These are phyloP conservation scores for Chiua sp. DNA, from an alignment of 1,284 basidiomycete genomes.

Conservation along the genomic window DNA sequence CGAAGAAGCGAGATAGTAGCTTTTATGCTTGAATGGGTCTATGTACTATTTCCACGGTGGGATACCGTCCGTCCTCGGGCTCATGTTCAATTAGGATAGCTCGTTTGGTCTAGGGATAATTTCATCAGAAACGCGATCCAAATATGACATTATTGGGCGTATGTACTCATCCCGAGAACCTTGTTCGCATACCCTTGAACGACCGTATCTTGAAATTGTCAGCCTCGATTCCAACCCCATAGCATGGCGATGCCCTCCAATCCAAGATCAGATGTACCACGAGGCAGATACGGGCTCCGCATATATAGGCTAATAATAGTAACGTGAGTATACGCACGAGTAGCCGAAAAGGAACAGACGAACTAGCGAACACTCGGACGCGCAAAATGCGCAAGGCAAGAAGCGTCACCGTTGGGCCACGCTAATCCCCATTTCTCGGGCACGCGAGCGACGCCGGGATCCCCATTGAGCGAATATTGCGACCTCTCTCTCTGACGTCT, in stretches of 20 bases:
- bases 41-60: constrained; percentile 70
- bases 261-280: constrained; percentile 20
- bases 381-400: constrained; percentile 38
- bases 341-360: constrained; percentile 16
- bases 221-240: constrained; percentile 50
- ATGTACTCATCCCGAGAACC: constrained; percentile 66
- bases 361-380: constrained; percentile 41
- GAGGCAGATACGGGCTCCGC: constrained; percentile 34
- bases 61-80: constrained; percentile 54
- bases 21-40: constrained; percentile 60
- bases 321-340: constrained; percentile 8
- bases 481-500: constrained; percentile 17
- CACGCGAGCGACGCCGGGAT: neutral
- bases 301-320: constrained; percentile 28
- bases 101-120: constrained; percentile 53
- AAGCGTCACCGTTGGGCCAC: constrained; percentile 51
- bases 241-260: constrained; percentile 59
- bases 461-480: constrained; percentile 9
- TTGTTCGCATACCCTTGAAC: constrained; percentile 46
- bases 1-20: constrained; percentile 69
- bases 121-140: constrained; percentile 2
- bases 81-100: constrained; percentile 64
- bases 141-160: constrained; percentile 21
- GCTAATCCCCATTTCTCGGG: constrained; percentile 46
- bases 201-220: constrained; percentile 40